Conservation (phyloP, 768 basidiomycete genomes). For the Lentinula boryana region DNA sequence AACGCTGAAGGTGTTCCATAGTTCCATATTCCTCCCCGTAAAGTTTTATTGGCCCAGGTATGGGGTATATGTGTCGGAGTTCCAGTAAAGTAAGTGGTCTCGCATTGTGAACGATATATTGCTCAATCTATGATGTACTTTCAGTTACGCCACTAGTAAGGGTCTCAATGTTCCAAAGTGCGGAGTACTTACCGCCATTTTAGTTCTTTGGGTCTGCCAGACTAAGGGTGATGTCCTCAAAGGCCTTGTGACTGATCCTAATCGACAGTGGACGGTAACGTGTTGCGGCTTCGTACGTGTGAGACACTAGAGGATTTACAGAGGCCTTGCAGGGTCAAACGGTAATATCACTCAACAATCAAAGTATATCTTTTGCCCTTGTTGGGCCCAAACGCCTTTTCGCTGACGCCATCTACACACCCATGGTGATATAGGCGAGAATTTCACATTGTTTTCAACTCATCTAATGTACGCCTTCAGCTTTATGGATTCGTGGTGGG, state of each 20-base stretch:
- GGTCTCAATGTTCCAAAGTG: not conserved
- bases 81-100: conserved; percentile 15
- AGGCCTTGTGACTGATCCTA: conserved; percentile 15
- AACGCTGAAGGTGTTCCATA: not conserved
- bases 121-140: not conserved
- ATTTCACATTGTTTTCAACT: not conserved
- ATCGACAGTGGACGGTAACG: conserved; percentile 19
- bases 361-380: conserved; percentile 18
- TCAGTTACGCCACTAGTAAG: conserved; percentile 16
- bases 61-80: conserved; percentile 20
- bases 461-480: not conserved
- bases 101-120: not conserved
- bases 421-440: conserved; percentile 9
- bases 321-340: conserved; percentile 14
- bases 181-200: conserved; percentile 2
- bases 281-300: not conserved
- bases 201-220: conserved; percentile 13
- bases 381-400: conserved; percentile 18
- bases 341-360: conserved; percentile 20
- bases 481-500: conserved; percentile 20
- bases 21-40: conserved; percentile 20
- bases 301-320: too few relatives aligned
- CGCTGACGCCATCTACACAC: conserved; percentile 16
- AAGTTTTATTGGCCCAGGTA: conserved; percentile 16
- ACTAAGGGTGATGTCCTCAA: conserved; percentile 15